A percentile compares a stretch with the other conserved stretches of the same genome.
These are phyloP conservation scores for Kwoniella mangroviensis DNA, from an alignment of 768 basidiomycete genomes.

Conservation along the genomic window DNA sequence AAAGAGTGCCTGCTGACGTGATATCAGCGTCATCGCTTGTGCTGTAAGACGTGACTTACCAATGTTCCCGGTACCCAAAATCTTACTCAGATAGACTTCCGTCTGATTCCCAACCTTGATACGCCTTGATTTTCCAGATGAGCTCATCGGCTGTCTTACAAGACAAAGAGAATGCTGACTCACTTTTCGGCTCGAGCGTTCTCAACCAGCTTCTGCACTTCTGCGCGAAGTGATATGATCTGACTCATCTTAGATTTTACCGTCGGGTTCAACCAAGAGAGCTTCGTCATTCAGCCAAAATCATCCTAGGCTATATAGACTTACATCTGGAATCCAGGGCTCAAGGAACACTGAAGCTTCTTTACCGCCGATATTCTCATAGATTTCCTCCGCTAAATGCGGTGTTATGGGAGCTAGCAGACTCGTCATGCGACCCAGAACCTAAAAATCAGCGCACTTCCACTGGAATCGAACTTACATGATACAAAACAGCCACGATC, in stretches of 20 bases:
- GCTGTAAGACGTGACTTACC: not conserved
- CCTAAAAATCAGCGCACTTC: constrained; percentile 59
- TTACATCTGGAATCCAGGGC: constrained; percentile 72
- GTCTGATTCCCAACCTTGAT: constrained; percentile 10
- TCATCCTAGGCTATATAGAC: constrained; percentile 45
- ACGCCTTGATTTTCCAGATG: constrained; percentile 66
- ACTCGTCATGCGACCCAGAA: constrained; percentile 69
- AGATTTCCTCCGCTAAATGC: constrained; percentile 86
- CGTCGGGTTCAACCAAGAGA: constrained; percentile 70
- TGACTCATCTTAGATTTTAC: constrained; percentile 69
- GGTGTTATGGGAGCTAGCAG: constrained; percentile 85
- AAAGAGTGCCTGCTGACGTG: constrained; percentile 13
- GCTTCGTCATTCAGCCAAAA: not conserved
- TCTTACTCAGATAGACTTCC: not conserved
- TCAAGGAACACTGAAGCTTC: constrained; percentile 70
- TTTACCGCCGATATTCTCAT: constrained; percentile 58
- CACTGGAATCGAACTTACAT: constrained; percentile 60
- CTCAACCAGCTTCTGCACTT: constrained; percentile 73
- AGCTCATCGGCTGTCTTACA: constrained; percentile 57
- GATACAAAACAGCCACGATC: constrained; percentile 72
- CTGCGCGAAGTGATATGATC: constrained; percentile 67
- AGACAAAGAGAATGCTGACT: constrained; percentile 30
- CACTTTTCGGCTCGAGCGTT: constrained; percentile 77
- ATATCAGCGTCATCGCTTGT: not conserved
- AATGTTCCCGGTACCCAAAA: not conserved